These are phyloP conservation scores for Plectosphaerella sp. DNA, from an alignment of 2,329 filamentous ascomycete genomes.

Conservation along the genomic window DNA sequence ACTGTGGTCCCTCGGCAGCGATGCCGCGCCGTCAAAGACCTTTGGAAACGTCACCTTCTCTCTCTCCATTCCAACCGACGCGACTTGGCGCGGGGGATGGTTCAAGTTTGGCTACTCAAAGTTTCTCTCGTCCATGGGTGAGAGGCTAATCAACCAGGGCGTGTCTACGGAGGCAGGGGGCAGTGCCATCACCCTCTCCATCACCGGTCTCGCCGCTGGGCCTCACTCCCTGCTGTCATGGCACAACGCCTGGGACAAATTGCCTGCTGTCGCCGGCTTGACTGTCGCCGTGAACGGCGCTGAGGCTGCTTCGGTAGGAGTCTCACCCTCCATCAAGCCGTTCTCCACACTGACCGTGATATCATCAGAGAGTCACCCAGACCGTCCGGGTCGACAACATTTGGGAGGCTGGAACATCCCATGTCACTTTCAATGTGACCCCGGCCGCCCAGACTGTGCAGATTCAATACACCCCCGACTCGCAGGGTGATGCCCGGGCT, in stretches of 20 bases:
- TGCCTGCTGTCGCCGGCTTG: conserved; percentile 15
- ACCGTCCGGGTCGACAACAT: conserved; percentile 22
- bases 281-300: conserved; percentile 19
- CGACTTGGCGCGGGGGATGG: conserved; percentile 11
- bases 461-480: conserved; percentile 16
- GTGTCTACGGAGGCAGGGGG: conserved; percentile 19
- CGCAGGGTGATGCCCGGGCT: conserved; percentile 13
- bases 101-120: conserved; percentile 19
- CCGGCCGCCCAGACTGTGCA: conserved; percentile 14
- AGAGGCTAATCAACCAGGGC: conserved; percentile 20
- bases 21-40: conserved; percentile 3
- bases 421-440: conserved; percentile 17
- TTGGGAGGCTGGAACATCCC: conserved; percentile 22
- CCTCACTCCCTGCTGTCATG: conserved; percentile 21
- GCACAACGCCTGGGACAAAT: conserved; percentile 24
- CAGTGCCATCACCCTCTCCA: conserved; percentile 17
- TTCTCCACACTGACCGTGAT: background rate
- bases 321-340: background rate
- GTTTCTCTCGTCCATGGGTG: conserved; percentile 19
- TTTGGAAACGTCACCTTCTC: conserved; percentile 5
- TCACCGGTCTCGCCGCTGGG: conserved; percentile 20
- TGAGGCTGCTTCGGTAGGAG: conserved; percentile 2
- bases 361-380: conserved; percentile 12
- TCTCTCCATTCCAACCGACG: conserved; percentile 5
- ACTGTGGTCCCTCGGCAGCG: conserved; percentile 11